Percentiles rank a stretch among this genome's conserved stretches.
These are phyloP conservation scores for Cercospora citrullina DNA, from an alignment of 2,329 filamentous ascomycete species.

Conservation along the genomic window DNA sequence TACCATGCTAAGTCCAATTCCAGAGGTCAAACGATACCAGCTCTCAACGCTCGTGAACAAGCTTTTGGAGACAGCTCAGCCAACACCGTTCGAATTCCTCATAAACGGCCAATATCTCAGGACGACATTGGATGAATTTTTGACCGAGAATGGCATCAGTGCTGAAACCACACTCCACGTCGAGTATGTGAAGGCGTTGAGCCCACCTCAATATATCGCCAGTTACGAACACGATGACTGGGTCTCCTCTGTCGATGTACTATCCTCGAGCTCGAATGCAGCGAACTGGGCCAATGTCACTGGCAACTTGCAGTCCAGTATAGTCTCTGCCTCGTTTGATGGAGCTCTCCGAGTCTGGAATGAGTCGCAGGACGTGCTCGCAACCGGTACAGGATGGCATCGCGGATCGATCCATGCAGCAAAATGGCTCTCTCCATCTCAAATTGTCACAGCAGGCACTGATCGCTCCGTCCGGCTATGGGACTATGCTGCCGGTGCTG, in stretches of 20 bases:
- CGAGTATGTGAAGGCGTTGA: slow-evolving; percentile 88
- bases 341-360: slow-evolving; percentile 88
- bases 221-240: slow-evolving; percentile 98
- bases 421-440: slow-evolving; percentile 74
- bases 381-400: slow-evolving; percentile 69
- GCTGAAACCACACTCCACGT: slow-evolving; percentile 83
- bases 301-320: slow-evolving; percentile 62
- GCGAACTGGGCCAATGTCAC: slow-evolving; percentile 41
- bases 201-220: slow-evolving; percentile 84
- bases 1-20: background rate
- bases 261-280: slow-evolving; percentile 65
- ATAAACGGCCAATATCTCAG: slow-evolving; percentile 91
- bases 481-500: slow-evolving; percentile 68
- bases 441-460: slow-evolving; percentile 78
- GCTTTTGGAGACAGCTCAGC: slow-evolving; percentile 58
- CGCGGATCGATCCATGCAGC: slow-evolving; percentile 76
- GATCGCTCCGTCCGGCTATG: slow-evolving; percentile 86
- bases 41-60: slow-evolving; percentile 65
- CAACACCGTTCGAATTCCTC: slow-evolving; percentile 89
- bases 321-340: slow-evolving; percentile 93
- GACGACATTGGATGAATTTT: slow-evolving; percentile 86
- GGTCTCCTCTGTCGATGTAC: slow-evolving; percentile 83
- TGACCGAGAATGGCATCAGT: slow-evolving; percentile 81
- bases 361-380: slow-evolving; percentile 78
- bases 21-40: slow-evolving; percentile 58